These are phyloP conservation scores for Melanogaster broomeanus DNA, from an alignment of 768 basidiomycete genomes.

Conservation along the genomic window DNA sequence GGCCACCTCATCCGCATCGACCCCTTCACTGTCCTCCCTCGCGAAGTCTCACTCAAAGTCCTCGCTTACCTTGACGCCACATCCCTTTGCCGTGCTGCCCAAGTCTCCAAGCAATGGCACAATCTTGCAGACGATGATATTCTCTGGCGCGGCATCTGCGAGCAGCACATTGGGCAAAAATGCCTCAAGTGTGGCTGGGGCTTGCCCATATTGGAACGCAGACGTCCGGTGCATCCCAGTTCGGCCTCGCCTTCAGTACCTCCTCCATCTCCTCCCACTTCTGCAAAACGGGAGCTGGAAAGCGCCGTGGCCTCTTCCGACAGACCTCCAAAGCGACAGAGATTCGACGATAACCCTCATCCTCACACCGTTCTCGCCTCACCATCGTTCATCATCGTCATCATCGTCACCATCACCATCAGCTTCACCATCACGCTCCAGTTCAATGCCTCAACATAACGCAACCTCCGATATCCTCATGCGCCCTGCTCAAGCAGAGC, in stretches of 20 bases:
- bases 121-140: conserved; percentile 91
- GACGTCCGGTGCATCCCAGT: conserved; percentile 46
- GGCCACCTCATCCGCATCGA: conserved; percentile 93
- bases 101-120: conserved; percentile 86
- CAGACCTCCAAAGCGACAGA: conserved; percentile 55
- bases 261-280: conserved; percentile 26
- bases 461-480: conserved; percentile 26
- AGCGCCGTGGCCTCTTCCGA: conserved; percentile 23
- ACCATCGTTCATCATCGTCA: conserved; percentile 9
- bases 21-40: conserved; percentile 87
- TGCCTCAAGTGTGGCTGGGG: conserved; percentile 99
- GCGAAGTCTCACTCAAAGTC: conserved; percentile 85
- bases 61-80: conserved; percentile 90
- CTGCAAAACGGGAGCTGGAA: conserved; percentile 43
- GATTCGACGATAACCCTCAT: conserved; percentile 13
- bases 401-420: conserved; percentile 15
- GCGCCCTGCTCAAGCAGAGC: conserved; percentile 30
- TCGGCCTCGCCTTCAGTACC: conserved; percentile 40
- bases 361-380: background rate
- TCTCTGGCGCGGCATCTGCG: conserved; percentile 94
- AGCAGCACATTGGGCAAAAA: conserved; percentile 97
- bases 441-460: conserved; percentile 1
- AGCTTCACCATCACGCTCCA: conserved; percentile 12
- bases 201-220: conserved; percentile 84
- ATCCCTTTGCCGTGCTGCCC: conserved; percentile 90